Evolutionary conservation across 352 stramenopile genomes (phyloP).

Genomic region (Paralagenidium karlingii): DNA sequence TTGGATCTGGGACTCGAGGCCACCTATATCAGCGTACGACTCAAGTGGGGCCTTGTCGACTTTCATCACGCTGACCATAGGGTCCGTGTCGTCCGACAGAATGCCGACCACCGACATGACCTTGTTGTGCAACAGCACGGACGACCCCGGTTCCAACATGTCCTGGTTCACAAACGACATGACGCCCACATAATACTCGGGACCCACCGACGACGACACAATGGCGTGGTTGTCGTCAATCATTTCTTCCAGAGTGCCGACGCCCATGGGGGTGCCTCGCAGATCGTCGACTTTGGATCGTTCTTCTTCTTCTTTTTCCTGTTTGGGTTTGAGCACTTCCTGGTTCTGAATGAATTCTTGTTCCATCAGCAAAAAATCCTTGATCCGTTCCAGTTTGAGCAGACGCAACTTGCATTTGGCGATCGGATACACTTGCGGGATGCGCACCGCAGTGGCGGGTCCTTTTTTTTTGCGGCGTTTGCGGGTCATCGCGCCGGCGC

Average conservation of each 20-base stretch:
- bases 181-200: slow-evolving; percentile 99
- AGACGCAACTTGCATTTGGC: slow-evolving; percentile 99
- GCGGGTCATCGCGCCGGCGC: slow-evolving; percentile 63
- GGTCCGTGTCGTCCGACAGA: slow-evolving; percentile 97
- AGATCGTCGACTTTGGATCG: slow-evolving; percentile 99
- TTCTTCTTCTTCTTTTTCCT: slow-evolving; percentile 99
- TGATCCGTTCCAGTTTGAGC: slow-evolving; percentile 99
- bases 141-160: slow-evolving; percentile 97
- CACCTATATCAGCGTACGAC: slow-evolving; percentile 99
- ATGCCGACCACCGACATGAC: slow-evolving; percentile 99
- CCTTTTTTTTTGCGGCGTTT: slow-evolving; percentile 90
- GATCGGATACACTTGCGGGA: slow-evolving; percentile 90
- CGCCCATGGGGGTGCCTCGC: slow-evolving; percentile 94
- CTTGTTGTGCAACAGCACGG: slow-evolving; percentile 99
- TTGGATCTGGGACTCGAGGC: slow-evolving; percentile 96
- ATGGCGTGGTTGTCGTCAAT: slow-evolving; percentile 99
- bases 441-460: slow-evolving; percentile 74
- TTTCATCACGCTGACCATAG: slow-evolving; percentile 99
- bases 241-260: slow-evolving; percentile 99
- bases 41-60: slow-evolving; percentile 98
- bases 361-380: slow-evolving; percentile 99
- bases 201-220: slow-evolving; percentile 94
- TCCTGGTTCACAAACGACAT: slow-evolving; percentile 99
- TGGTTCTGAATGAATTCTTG: slow-evolving; percentile 99
- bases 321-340: slow-evolving; percentile 99